Evolutionary conservation across 2,329 filamentous ascomycete species (phyloP).

Genomic region (Colletotrichum sp.): DNA sequence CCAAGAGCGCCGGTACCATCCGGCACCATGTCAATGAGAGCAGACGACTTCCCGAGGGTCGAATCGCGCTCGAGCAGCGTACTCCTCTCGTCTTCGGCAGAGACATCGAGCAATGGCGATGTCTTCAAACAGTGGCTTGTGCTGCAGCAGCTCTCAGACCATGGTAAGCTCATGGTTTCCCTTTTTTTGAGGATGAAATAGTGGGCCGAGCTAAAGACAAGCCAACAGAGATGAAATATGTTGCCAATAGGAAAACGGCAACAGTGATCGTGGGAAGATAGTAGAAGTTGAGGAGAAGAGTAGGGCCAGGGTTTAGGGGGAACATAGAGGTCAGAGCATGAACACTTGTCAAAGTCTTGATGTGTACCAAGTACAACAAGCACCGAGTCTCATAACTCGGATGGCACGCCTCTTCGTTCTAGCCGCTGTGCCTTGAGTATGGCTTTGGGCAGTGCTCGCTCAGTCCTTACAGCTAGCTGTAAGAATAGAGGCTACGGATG

Average conservation of each 20-base stretch:
- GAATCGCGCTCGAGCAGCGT: background rate
- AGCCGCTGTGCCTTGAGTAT: background rate
- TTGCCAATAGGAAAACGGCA: background rate
- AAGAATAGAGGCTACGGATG: background rate
- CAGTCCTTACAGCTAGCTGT: background rate
- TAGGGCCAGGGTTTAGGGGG: background rate
- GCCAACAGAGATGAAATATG: background rate
- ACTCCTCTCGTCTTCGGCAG: background rate
- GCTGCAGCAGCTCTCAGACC: background rate
- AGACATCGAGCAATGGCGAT: background rate
- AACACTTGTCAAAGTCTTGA: constrained; percentile 10
- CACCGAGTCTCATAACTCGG: background rate
- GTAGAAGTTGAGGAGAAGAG: background rate
- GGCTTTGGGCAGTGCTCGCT: background rate
- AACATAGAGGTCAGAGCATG: background rate
- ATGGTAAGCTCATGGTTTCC: background rate
- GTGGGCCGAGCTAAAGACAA: background rate
- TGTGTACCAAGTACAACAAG: background rate
- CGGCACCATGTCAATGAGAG: background rate
- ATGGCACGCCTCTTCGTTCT: background rate
- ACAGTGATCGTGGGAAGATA: background rate
- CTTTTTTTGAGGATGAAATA: background rate
- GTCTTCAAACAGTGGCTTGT: background rate
- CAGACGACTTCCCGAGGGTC: background rate
- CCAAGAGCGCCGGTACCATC: background rate